These are phyloP conservation scores for Plasmodium relictum DNA, from an alignment of 169 alveolate genomes.

Conservation along the genomic window DNA sequence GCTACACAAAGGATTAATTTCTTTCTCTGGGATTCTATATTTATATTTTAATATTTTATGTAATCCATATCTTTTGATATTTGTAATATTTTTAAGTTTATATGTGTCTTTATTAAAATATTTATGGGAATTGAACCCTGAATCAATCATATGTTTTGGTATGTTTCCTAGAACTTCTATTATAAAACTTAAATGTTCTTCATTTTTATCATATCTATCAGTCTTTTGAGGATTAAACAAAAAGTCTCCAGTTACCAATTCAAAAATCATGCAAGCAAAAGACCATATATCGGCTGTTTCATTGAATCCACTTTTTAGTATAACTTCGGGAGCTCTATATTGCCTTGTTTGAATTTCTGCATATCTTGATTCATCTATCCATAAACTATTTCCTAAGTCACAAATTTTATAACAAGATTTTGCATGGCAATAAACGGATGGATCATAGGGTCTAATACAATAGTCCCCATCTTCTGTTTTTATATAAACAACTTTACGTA, in stretches of 20 bases:
- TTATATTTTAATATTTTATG: slow-evolving; percentile 89
- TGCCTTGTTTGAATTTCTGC: slow-evolving; percentile 98
- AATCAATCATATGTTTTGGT: slow-evolving; percentile 90
- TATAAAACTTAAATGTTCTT: slow-evolving; percentile 84
- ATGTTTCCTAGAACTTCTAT: slow-evolving; percentile 94
- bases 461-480: slow-evolving; percentile 80
- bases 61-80: slow-evolving; percentile 86
- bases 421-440: slow-evolving; percentile 82
- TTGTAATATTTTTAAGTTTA: slow-evolving; percentile 76
- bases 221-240: slow-evolving; percentile 97
- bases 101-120: slow-evolving; percentile 39
- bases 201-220: slow-evolving; percentile 82
- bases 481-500: slow-evolving; percentile 70
- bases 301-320: slow-evolving; percentile 95
- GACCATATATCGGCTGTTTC: slow-evolving; percentile 98
- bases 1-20: slow-evolving; percentile 87
- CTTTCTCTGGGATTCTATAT: slow-evolving; percentile 88
- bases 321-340: slow-evolving; percentile 99
- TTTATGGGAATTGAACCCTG: slow-evolving; percentile 86
- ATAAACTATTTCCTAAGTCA: slow-evolving; percentile 99
- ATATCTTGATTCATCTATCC: slow-evolving; percentile 97
- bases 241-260: slow-evolving; percentile 98
- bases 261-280: slow-evolving; percentile 98
- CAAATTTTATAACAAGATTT: slow-evolving; percentile 93
- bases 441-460: slow-evolving; percentile 81